Evolutionary conservation across 1,139 yeast species (phyloP), one percentile per base, ranked within the genome.

Genomic region (Blastobotrys malaysiensis): DNA sequence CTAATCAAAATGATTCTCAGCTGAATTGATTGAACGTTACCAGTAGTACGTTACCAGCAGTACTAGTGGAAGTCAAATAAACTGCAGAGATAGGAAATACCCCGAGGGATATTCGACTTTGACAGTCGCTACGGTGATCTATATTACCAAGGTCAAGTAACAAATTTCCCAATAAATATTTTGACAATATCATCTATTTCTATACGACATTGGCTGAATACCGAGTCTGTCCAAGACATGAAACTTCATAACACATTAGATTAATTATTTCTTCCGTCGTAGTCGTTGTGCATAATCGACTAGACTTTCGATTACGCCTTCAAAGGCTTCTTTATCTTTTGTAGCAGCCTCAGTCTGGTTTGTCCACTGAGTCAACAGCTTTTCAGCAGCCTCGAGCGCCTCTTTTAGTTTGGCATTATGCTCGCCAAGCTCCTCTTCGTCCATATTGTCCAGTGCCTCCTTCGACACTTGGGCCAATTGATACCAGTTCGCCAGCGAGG

Each of bases 281-380:
- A 67, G 27, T 24, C 70, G 58, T 63, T 85, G 90, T 31, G 86
- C 83, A 66, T 84, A 83, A 19, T 87, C 91, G 43, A 84, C 83
- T 59, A 84, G 72, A 59, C 82, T 83, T 66, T 84, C 89, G 43
- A 85, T 86, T 59, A 85, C 88, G 4, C 82, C 75, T 63, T 85
- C 90, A 63, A 82, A 84, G 13, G 85, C 81, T 52, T 80, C 81
- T 61, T 82, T 80, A 63, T 84, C 85, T 52, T 75, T 76, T 56
- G 73, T 72, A 13, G 77, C 73, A 31, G 72, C 77, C 50, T 67
- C 64, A 53, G 73, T 69, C 61, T 77, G 75, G 55, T 75, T 68
- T 44, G 72, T 74, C 86, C 86, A 83, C 27, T 76, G 70, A 47
- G 79, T 74, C 47, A 78, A 68, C 45, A 80, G 64, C 48, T 61